Evolutionary conservation across 1,284 basidiomycete genomes (phyloP).

Genomic region (Papiliotrema flavescens): DNA sequence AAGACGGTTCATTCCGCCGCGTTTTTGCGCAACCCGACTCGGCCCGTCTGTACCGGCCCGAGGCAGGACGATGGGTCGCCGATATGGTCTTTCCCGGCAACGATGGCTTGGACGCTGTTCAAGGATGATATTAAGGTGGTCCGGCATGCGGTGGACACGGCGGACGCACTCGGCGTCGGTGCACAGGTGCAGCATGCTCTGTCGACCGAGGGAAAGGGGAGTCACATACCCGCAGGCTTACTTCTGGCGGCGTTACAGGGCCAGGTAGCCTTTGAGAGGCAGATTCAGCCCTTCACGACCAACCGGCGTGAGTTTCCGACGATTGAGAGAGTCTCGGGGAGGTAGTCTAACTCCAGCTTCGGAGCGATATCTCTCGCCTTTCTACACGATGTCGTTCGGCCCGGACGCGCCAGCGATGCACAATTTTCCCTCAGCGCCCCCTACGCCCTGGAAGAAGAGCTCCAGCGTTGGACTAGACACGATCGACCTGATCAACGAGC

Average conservation of each 20-base stretch:
- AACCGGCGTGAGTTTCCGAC: constrained; percentile 17
- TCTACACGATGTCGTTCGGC: constrained; percentile 36
- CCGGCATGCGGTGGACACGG: constrained; percentile 17
- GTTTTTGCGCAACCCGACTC: constrained; percentile 19
- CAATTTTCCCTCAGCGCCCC: constrained; percentile 17
- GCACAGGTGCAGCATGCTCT: constrained; percentile 30
- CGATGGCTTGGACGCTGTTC: constrained; percentile 21
- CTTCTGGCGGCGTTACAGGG: constrained; percentile 11
- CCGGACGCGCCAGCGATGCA: constrained; percentile 17
- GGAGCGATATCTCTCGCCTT: constrained; percentile 30
- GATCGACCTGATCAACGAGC: constrained; percentile 34
- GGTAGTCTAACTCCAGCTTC: constrained; percentile 22
- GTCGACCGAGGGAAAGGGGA: constrained; percentile 1
- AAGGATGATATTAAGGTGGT: constrained; percentile 38
- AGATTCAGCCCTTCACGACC: constrained; percentile 7
- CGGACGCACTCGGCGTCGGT: constrained; percentile 9
- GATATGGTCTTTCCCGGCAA: constrained; percentile 14
- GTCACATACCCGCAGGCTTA: not conserved
- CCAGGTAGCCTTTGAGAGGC: constrained; percentile 21
- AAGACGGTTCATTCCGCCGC: constrained; percentile 22
- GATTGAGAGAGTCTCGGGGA: too few relatives aligned
- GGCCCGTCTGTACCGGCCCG: constrained; percentile 29
- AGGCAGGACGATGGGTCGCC: constrained; percentile 30
- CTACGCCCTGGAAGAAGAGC: constrained; percentile 21
- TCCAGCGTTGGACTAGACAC: constrained; percentile 16